Conservation (phyloP, 805 yeast genomes). For the Cyberlindnera subsufficiens region DNA sequence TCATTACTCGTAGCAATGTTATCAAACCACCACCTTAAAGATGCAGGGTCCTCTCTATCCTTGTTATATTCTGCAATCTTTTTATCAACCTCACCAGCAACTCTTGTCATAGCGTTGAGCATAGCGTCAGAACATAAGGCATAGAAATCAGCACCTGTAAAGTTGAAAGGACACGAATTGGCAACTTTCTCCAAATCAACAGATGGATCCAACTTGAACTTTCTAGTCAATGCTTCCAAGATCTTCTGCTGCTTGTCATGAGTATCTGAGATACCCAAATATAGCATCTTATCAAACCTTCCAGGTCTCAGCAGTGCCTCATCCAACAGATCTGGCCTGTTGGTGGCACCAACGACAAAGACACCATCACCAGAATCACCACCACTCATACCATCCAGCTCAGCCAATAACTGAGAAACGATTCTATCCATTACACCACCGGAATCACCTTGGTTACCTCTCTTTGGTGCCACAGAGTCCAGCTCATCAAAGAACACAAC, state of each 20-base stretch:
- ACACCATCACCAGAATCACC: slow-evolving; percentile 77
- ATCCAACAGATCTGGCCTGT: slow-evolving; percentile 90
- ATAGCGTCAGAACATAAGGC: slow-evolving; percentile 94
- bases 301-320: slow-evolving; percentile 94
- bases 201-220: slow-evolving; percentile 55
- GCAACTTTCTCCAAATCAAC: slow-evolving; percentile 61
- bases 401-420: slow-evolving; percentile 91
- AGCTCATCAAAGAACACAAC: slow-evolving; percentile 96
- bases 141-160: slow-evolving; percentile 96
- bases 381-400: slow-evolving; percentile 92
- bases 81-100: slow-evolving; percentile 68
- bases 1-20: slow-evolving; percentile 65
- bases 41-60: slow-evolving; percentile 38
- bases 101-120: slow-evolving; percentile 93
- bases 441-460: slow-evolving; percentile 98
- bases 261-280: slow-evolving; percentile 88
- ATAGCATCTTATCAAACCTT: slow-evolving; percentile 91
- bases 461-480: slow-evolving; percentile 96
- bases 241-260: slow-evolving; percentile 84
- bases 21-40: slow-evolving; percentile 89
- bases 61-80: slow-evolving; percentile 52
- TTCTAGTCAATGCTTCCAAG: slow-evolving; percentile 81
- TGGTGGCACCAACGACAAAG: slow-evolving; percentile 98
- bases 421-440: slow-evolving; percentile 99
- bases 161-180: slow-evolving; percentile 74